Base-by-base conservation (phyloP, 2,329 filamentous ascomycete species). In the Monilinia laxa region DNA sequence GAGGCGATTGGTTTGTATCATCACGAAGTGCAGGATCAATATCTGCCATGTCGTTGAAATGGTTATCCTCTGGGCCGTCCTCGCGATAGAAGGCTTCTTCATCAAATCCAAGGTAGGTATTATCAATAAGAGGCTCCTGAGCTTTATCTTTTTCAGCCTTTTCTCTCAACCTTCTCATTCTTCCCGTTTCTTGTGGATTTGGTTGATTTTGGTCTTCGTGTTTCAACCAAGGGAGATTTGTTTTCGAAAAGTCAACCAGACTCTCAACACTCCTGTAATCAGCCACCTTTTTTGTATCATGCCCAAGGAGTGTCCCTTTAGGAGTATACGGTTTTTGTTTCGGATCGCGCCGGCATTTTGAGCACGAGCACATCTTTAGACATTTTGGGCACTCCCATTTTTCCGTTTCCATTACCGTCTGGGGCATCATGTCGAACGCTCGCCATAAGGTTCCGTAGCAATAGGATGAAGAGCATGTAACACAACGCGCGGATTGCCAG, bases 371-470 rank as follows among this genome's bases (percentile, higher is more conserved):
- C 49, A 94, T 91, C 23, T 88, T 87, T 28, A 85, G 82, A 76
- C 95, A 99, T 74, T 89, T 92, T 0, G 95, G 95, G 71, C 95
- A 99, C 73, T 90, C 85, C 94, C 95, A 99, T 58, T 88, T 82
- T 70, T 88, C 85, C 70, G 91, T 84, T 75, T 96, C 88, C 84
- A 97, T 89, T 0, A 93, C 86, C 25, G 87, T 82, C 73, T 94
- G 87, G 0, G 95, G 95, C 85, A 92, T 90, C 76, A 93, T 86
- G 76, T 98, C 94, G 74, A 97, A 97, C 0, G 92, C 93, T 65
- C 95, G 85, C 79, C 93, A 98, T 1, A 99, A 82, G 20, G 90
- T 90, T n/a, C 94, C 94, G 75, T 96, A 99, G 77, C 95, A 98
- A 76, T 96, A 99, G 0, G 86, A 87, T 65, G 90, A 83, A 16